phyloP scores from a whole-genome alignment of 768 basidiomycete species.

The Leccinum boreale region DNA sequence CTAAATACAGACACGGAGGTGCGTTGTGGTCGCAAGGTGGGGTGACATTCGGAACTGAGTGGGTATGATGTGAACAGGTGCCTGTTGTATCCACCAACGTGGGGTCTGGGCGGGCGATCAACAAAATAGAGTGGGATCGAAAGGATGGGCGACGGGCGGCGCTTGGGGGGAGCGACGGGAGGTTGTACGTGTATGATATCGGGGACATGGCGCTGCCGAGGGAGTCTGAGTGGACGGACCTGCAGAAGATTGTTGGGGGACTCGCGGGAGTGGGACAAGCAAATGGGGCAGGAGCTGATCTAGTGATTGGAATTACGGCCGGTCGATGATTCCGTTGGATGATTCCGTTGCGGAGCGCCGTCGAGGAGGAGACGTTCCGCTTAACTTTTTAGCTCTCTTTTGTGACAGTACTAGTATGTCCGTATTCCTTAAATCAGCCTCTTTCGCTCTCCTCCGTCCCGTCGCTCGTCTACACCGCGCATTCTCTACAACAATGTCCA shows the following conservation, averaged over 20 bases:
- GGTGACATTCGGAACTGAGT: slow-evolving; percentile 2
- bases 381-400: neutral
- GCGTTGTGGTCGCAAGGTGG: slow-evolving; percentile 26
- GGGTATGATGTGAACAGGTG: slow-evolving; percentile 50
- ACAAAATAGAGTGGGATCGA: slow-evolving; percentile 93
- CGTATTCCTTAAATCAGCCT: neutral
- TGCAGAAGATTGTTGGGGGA: slow-evolving; percentile 82
- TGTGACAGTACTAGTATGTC: neutral
- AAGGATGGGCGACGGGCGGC: slow-evolving; percentile 90
- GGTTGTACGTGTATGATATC: slow-evolving; percentile 91
- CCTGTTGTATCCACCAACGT: slow-evolving; percentile 86
- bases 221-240: slow-evolving; percentile 90
- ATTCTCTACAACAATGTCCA: slow-evolving; percentile 14
- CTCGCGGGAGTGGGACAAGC: slow-evolving; percentile 51
- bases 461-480: neutral
- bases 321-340: slow-evolving; percentile 32
- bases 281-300: slow-evolving; percentile 34
- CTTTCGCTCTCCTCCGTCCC: neutral
- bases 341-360: slow-evolving; percentile 14
- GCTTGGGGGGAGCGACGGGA: slow-evolving; percentile 89
- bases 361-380: neutral
- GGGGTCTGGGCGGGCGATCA: slow-evolving; percentile 79
- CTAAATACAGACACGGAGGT: slow-evolving; percentile 97
- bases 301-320: slow-evolving; percentile 30
- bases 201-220: slow-evolving; percentile 86